Base-by-base conservation (phyloP, 1,139 yeast genomes). In the Oligophagozyma castellii region DNA sequence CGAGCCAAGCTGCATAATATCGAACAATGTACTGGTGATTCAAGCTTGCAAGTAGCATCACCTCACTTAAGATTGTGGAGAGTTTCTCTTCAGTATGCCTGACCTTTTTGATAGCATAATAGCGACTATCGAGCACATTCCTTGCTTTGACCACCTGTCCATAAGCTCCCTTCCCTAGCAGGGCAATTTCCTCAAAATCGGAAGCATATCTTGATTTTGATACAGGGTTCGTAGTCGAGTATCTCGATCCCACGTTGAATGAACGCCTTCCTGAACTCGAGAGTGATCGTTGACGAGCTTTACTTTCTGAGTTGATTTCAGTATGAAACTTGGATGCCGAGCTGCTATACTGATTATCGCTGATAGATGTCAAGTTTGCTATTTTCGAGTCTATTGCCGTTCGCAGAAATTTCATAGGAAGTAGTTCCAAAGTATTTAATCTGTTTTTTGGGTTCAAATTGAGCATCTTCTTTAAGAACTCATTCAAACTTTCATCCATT, bases 121-220 rank as follows among this genome's bases (percentile, higher is more conserved):
- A 80, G 4, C 95, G 68, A 13, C 98, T 96, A 48, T 92, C 99
- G 39, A 89, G 67, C 37, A 86, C 69, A 51, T 84, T 86, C 36
- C 98, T 64, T 0, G 92, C 98, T 46, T 86, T 86, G 12, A 89
- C 95, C 8, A 92, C 99, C 50, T 86, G 95, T 5, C 98, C 99
- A 58, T 78, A 92, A 0, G 93, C 98, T 19, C 99, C 99, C 44
- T 76, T 73, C 2, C 99, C 98, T n/a, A 92, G 56, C 14, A 73
- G 69, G 0, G 92, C 92, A 26, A 84, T 78, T 50, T 89, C 98
- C 53, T 89, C 98, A 53, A 92, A 92, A 49, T 92, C 98, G 33
- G 71, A 70, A 1, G 69, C 70, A 48, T 77, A 77, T 34, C 89
- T 60, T 0, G 86, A 76, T 29, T 56, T 23, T 26, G 48, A 33